These are phyloP conservation scores for Eragrostis tef DNA, from an alignment of 202 grass and related monocot species.

Conservation along the genomic window DNA sequence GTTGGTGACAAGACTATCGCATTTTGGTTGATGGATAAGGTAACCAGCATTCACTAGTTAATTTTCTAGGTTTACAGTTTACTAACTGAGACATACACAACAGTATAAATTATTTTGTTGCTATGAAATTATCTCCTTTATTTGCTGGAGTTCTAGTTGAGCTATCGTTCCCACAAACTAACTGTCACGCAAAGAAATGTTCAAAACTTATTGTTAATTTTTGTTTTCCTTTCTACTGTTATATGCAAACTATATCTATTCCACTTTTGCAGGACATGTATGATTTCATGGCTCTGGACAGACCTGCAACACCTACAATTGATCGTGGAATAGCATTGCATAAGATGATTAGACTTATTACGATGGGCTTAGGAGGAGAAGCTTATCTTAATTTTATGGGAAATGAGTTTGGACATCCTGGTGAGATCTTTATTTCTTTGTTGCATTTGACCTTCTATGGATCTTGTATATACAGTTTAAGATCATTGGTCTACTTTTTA, in stretches of 20 bases:
- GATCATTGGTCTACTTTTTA: conserved; percentile 29
- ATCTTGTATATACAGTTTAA: conserved; percentile 30
- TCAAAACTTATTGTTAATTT: conserved; percentile 29
- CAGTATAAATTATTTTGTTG: conserved; percentile 16
- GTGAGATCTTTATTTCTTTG: conserved; percentile 52
- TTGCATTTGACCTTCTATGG: conserved; percentile 7
- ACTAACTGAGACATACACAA: not conserved
- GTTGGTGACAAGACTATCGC: conserved; percentile 98
- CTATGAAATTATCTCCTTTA: conserved; percentile 22
- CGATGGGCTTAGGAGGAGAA: conserved; percentile 95
- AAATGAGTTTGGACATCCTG: conserved; percentile 98
- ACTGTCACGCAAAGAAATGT: conserved; percentile 9
- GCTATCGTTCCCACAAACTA: not conserved
- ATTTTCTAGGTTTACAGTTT: conserved; percentile 31
- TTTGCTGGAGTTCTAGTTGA: conserved; percentile 14
- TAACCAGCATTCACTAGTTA: conserved; percentile 47
- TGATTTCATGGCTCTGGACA: conserved; percentile 89
- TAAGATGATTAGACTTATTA: conserved; percentile 99
- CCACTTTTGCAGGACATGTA: conserved; percentile 82
- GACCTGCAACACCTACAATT: conserved; percentile 86
- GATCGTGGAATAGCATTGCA: conserved; percentile 98
- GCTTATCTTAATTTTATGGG: conserved; percentile 99
- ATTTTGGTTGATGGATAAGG: conserved; percentile 99
- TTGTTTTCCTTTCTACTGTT: conserved; percentile 12
- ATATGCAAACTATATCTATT: conserved; percentile 23